Evolutionary conservation across 306 rosid genomes (phyloP), one percentile per base, ranked within the genome.

Genomic region (Adenanthera pavonina): DNA sequence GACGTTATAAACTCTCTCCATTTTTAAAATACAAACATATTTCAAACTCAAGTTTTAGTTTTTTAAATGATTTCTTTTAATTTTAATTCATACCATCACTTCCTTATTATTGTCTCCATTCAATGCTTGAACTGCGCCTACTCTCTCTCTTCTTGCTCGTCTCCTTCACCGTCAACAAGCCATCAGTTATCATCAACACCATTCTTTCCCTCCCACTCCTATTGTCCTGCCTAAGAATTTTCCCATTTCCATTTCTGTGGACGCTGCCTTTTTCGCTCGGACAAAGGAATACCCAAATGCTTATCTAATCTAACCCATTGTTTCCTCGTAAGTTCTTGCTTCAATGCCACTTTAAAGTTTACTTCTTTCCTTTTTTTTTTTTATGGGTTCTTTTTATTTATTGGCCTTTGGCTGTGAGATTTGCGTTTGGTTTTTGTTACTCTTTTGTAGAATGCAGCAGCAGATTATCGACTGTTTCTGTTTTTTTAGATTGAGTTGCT

Each of bases 1-100:
- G 98, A 94, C 98, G 98, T 92, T 94, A 72, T 11, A 81, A 83
- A 19, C 84, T 84, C 66, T 83, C 65, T n/a, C 70, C 75, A 71
- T 76, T 84, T 85, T 81, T 60, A 79, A 74, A 83, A 64, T 77
- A 43, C 82, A 48, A 67, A 74, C 72, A 36, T 78, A 75, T 61
- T 84, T 81, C 69, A 82, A 84, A 87, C 30, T 25, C 30, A 52
- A 67, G 20, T 20, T 8, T 59, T 56, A 7, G 47, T 38, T 17
- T 38, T 49, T 33, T 38, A 46, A 19, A 35, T 10, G 43, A 33
- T 69, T 36, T 68, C 7, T 76, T 67, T 81, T 20, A 49, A 61
- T 46, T 46, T 68, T 44, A 25, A 6, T 20, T 74, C 19, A 75
- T 30, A 35, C 10, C 43, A 72, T 53, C 70, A 19, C 13, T 2